These are phyloP conservation scores for Phytopythium ostracodes DNA, from an alignment of 352 stramenopile genomes.

Conservation along the genomic window DNA sequence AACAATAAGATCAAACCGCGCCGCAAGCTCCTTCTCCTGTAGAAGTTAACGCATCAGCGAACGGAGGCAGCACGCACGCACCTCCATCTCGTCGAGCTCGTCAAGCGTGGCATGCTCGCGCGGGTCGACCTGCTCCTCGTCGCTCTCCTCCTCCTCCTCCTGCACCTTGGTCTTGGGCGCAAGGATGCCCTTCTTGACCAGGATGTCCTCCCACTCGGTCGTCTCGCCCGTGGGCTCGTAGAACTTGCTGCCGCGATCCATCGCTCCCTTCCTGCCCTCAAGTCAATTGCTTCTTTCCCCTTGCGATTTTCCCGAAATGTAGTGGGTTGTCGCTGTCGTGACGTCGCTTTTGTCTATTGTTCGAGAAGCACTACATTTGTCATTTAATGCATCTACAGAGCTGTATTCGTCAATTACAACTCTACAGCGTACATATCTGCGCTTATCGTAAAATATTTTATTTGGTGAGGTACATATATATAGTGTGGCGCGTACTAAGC, in stretches of 20 bases:
- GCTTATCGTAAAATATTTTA: no score
- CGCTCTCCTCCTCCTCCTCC: conserved; percentile 64
- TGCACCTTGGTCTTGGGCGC: conserved; percentile 86
- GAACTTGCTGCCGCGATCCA: conserved; percentile 76
- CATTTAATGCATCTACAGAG: no score
- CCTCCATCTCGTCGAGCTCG: conserved; percentile 82
- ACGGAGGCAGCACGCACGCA: conserved; percentile 12
- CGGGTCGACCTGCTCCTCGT: conserved; percentile 69
- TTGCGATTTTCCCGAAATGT: neutral
- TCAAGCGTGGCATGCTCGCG: conserved; percentile 80
- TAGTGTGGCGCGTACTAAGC: neutral
- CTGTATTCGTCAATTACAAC: no score
- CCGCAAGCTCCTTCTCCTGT: no score
- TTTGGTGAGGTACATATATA: no score
- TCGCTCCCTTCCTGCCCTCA: no score
- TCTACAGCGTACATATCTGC: no score
- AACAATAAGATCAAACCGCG: neutral
- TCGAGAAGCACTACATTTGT: neutral
- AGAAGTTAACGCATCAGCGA: no score
- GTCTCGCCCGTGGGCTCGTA: conserved; percentile 88
- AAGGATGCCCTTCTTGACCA: conserved; percentile 87
- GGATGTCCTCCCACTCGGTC: conserved; percentile 88
- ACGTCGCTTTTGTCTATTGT: neutral
- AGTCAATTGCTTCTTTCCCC: neutral
- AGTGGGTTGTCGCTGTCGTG: conserved; percentile 1